These are phyloP conservation scores for Colletotrichum orbiculare DNA, from an alignment of 2,329 filamentous ascomycete genomes.

Conservation along the genomic window DNA sequence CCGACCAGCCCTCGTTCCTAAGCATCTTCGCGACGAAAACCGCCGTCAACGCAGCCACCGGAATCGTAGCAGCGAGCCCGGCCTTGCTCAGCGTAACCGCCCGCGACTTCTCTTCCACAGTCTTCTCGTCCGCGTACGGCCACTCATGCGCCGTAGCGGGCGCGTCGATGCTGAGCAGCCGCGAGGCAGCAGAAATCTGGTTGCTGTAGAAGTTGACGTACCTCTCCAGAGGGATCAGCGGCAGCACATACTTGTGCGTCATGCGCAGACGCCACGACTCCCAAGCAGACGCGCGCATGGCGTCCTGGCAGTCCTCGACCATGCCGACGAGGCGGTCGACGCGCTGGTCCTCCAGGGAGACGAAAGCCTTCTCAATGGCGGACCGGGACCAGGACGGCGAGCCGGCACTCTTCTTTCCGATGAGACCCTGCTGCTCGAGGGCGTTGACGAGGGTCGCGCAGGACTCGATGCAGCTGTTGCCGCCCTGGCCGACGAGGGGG, in stretches of 20 bases:
- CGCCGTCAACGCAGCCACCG: conserved; percentile 21
- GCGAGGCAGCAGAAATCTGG: conserved; percentile 11
- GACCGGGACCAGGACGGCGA: conserved; percentile 1
- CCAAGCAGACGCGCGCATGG: conserved; percentile 28
- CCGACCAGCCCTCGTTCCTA: conserved; percentile 1
- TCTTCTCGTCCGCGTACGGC: conserved; percentile 29
- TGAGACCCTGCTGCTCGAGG: conserved; percentile 20
- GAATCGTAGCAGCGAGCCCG: neutral
- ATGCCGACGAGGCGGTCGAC: conserved; percentile 9
- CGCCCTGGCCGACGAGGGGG: conserved; percentile 43
- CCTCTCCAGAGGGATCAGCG: conserved; percentile 6
- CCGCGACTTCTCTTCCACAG: neutral
- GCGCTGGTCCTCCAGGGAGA: conserved; percentile 22
- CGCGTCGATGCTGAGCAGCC: conserved; percentile 8
- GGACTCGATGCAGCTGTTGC: conserved; percentile 44
- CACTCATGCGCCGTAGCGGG: conserved; percentile 13
- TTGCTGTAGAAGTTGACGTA: conserved; percentile 29
- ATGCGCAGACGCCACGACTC: conserved; percentile 17
- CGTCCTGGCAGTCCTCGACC: conserved; percentile 28
- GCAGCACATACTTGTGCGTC: conserved; percentile 20
- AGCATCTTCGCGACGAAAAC: conserved; percentile 12
- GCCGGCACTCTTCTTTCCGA: neutral
- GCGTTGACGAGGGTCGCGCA: conserved; percentile 41
- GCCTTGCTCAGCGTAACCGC: neutral
- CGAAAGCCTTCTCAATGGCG: conserved; percentile 3